Conservation (phyloP, 306 rosid genomes). For the Fagus sylvatica region DNA sequence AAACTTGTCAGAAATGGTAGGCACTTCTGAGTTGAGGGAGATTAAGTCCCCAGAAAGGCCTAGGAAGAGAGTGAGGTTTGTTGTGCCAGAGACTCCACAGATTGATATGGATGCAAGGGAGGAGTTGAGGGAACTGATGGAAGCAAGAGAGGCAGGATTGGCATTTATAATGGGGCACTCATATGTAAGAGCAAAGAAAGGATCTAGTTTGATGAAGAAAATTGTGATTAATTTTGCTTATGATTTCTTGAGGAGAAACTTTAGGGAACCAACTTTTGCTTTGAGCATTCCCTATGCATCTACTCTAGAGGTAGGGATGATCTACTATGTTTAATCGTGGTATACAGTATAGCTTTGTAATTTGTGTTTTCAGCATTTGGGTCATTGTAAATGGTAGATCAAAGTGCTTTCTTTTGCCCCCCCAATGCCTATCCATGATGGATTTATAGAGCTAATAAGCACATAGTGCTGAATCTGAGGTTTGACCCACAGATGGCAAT, state of each 20-base stretch:
- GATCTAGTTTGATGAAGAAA: slow-evolving; percentile 77
- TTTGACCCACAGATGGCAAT: neutral
- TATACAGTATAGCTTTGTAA: slow-evolving; percentile 41
- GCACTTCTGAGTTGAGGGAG: slow-evolving; percentile 67
- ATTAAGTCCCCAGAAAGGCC: slow-evolving; percentile 49
- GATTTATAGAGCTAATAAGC: slow-evolving; percentile 15
- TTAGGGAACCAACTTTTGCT: slow-evolving; percentile 86
- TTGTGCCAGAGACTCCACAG: slow-evolving; percentile 68
- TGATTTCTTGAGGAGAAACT: slow-evolving; percentile 92
- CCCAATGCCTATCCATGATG: slow-evolving; percentile 8
- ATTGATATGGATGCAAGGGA: slow-evolving; percentile 55
- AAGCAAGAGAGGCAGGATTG: slow-evolving; percentile 94
- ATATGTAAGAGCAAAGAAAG: slow-evolving; percentile 88
- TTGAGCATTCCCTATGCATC: slow-evolving; percentile 87
- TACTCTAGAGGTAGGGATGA: slow-evolving; percentile 95
- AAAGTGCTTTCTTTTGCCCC: slow-evolving; percentile 40
- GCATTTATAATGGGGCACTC: slow-evolving; percentile 96
- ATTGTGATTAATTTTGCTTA: slow-evolving; percentile 77
- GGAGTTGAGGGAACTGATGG: slow-evolving; percentile 84
- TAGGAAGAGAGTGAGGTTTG: slow-evolving; percentile 79
- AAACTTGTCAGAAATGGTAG: slow-evolving; percentile 35
- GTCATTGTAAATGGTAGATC: slow-evolving; percentile 47
- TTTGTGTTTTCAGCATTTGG: slow-evolving; percentile 19
- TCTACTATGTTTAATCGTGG: slow-evolving; percentile 59
- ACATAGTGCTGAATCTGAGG: neutral